Conservation (phyloP, 2,329 filamentous ascomycete species). For the Colletotrichum eleusines region DNA sequence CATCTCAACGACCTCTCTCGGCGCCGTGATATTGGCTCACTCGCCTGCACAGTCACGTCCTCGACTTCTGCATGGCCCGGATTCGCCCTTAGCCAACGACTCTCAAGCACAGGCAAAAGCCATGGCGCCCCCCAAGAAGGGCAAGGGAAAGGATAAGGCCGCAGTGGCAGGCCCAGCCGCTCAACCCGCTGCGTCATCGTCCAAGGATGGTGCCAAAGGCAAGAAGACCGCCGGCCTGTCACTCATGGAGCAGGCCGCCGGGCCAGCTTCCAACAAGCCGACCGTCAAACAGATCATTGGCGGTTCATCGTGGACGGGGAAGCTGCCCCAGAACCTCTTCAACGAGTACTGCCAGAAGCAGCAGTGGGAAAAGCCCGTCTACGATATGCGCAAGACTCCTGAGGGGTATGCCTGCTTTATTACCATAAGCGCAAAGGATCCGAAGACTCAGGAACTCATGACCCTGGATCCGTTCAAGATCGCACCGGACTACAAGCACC, state of each 20-base stretch:
- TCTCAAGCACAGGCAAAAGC: conserved; percentile 9
- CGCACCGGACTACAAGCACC: conserved; percentile 79
- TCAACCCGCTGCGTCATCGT: conserved; percentile 46
- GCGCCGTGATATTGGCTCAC: not conserved
- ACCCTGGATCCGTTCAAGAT: conserved; percentile 86
- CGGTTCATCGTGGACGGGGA: conserved; percentile 96
- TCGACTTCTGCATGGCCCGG: conserved; percentile 10
- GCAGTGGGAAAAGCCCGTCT: conserved; percentile 95
- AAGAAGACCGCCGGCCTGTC: conserved; percentile 51
- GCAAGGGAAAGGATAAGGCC: conserved; percentile 59
- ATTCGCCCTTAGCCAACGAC: not conserved
- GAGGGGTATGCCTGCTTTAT: conserved; percentile 86
- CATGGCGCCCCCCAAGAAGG: conserved; percentile 40
- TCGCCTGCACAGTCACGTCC: not conserved
- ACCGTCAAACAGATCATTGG: conserved; percentile 87
- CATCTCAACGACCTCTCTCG: conserved; percentile 21
- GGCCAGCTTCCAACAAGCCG: conserved; percentile 59
- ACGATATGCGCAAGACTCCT: conserved; percentile 80
- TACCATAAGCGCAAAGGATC: conserved; percentile 79
- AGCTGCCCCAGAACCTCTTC: conserved; percentile 92
- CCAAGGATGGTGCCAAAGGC: conserved; percentile 68
- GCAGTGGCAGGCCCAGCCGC: conserved; percentile 52
- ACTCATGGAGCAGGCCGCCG: conserved; percentile 50
- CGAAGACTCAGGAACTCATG: conserved; percentile 83
- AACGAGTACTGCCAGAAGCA: conserved; percentile 96